These are phyloP conservation scores for Venturia aucupariae DNA, from an alignment of 2,329 filamentous ascomycete species.

Conservation along the genomic window DNA sequence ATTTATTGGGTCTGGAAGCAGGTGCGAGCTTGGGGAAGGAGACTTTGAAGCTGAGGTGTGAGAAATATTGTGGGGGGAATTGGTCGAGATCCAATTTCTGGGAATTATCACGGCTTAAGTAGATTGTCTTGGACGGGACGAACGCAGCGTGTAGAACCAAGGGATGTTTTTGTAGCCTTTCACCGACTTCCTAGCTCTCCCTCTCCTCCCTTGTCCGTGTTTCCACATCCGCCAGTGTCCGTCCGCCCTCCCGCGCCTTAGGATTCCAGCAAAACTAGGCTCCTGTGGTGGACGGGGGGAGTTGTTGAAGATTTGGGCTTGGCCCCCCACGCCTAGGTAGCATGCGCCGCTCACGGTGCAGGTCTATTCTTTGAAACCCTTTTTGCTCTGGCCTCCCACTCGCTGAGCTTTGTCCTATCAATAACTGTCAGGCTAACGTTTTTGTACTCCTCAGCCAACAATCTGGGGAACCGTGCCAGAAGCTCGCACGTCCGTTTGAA, in stretches of 20 bases:
- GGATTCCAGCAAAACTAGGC: conserved; percentile 3
- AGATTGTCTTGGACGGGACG: neutral
- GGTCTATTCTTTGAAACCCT: neutral
- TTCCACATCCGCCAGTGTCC: neutral
- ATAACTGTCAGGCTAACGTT: neutral
- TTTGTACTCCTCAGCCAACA: neutral
- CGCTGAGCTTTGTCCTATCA: neutral
- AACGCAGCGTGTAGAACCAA: neutral
- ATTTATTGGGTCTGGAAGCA: conserved; percentile 2
- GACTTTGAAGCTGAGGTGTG: neutral
- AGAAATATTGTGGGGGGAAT: conserved; percentile 1
- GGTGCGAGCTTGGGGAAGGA: neutral
- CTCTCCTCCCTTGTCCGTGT: conserved; percentile 3
- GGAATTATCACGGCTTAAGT: conserved; percentile 1
- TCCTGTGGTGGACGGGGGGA: conserved; percentile 6
- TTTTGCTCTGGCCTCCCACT: conserved; percentile 2
- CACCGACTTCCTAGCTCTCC: conserved; percentile 6
- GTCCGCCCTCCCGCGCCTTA: conserved; percentile 3
- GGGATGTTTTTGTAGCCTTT: conserved; percentile 3
- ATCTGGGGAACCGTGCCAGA: neutral
- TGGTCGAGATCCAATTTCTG: neutral
- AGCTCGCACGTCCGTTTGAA: neutral
- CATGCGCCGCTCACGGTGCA: neutral
- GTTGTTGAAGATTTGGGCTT: neutral
- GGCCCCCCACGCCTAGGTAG: neutral